Percentiles rank a stretch among this genome's conserved stretches.
These are phyloP conservation scores for Debaryomyces robertsiae DNA, from an alignment of 1,139 yeast species.

Conservation along the genomic window DNA sequence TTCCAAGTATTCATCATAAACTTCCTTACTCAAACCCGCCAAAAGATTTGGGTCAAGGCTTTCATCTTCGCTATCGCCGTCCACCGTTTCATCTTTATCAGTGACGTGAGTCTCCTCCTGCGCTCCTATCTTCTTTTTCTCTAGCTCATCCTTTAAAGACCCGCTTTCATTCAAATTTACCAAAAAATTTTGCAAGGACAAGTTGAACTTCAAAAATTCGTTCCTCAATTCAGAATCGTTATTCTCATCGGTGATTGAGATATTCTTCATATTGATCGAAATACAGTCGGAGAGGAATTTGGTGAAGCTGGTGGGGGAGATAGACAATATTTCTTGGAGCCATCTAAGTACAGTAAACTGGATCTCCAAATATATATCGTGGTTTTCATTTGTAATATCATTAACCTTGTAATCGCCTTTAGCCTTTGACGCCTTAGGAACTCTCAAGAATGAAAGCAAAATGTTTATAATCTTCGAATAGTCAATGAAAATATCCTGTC, in stretches of 20 bases:
- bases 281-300: constrained; percentile 55
- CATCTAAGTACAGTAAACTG: constrained; percentile 81
- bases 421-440: constrained; percentile 33
- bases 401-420: constrained; percentile 23
- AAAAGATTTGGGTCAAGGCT: constrained; percentile 21
- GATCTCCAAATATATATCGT: constrained; percentile 66
- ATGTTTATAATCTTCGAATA: constrained; percentile 81
- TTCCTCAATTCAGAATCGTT: constrained; percentile 44
- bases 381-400: constrained; percentile 39
- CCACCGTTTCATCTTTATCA: constrained; percentile 5
- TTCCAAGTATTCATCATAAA: constrained; percentile 45
- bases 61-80: constrained; percentile 8
- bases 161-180: constrained; percentile 31
- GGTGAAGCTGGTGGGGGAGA: constrained; percentile 76
- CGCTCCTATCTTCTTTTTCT: constrained; percentile 1
- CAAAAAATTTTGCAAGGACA: constrained; percentile 37
- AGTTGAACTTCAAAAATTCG: constrained; percentile 39
- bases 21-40: constrained; percentile 42
- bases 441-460: constrained; percentile 73
- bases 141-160: constrained; percentile 8
- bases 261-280: constrained; percentile 38
- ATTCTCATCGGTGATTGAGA: constrained; percentile 40
- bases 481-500: constrained; percentile 85
- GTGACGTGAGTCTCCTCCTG: constrained; percentile 6
- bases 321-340: constrained; percentile 73